Evolutionary conservation across 2,329 filamentous ascomycete genomes (phyloP).

Genomic region (Akanthomyces dipterigenus): DNA sequence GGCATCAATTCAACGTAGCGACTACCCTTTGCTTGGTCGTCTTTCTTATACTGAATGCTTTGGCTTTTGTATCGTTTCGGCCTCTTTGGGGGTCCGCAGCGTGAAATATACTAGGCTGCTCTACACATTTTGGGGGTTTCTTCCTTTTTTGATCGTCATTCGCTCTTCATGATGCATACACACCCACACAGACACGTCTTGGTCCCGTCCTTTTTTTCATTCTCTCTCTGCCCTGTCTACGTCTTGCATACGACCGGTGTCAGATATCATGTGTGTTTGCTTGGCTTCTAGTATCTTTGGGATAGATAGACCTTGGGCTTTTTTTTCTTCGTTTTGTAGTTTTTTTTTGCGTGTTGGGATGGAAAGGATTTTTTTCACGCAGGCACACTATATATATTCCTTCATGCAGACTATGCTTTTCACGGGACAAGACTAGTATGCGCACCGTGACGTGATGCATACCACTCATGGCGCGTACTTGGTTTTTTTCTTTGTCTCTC

Average conservation of each 20-base stretch:
- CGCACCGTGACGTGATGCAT: background rate
- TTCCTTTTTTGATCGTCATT: background rate
- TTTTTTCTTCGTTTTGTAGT: background rate
- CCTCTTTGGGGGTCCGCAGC: background rate
- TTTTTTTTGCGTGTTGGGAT: background rate
- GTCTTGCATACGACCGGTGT: constrained; percentile 7
- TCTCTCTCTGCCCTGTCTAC: background rate
- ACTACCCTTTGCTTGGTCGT: background rate
- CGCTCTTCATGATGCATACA: background rate
- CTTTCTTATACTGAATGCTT: background rate
- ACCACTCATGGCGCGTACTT: background rate
- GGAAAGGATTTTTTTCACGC: background rate
- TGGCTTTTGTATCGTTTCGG: background rate
- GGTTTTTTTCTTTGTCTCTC: too few relatives aligned
- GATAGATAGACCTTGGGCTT: constrained; percentile 11
- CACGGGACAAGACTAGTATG: background rate
- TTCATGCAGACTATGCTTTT: background rate
- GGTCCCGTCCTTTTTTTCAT: background rate
- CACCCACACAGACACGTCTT: background rate
- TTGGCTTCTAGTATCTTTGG: constrained; percentile 4
- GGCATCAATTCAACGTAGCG: constrained; percentile 25
- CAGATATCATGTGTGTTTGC: constrained; percentile 5
- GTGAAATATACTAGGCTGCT: background rate
- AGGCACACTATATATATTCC: background rate
- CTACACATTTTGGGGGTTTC: background rate